phyloP scores from a whole-genome alignment of 1,139 yeast species.

The Fermentozyma sake region DNA sequence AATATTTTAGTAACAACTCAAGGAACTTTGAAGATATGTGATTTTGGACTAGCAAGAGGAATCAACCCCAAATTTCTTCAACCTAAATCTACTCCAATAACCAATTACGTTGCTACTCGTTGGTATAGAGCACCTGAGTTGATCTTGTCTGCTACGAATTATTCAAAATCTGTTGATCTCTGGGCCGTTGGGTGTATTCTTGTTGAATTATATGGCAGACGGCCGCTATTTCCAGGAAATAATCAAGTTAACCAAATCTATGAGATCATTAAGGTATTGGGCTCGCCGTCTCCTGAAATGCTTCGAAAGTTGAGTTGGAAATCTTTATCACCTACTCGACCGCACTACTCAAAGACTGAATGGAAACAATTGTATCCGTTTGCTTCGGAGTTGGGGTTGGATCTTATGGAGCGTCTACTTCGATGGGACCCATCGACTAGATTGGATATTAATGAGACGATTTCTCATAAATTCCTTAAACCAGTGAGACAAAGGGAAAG shows the following conservation, averaged over 20 bases:
- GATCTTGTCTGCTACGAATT: conserved; percentile 54
- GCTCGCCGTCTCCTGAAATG: conserved; percentile 50
- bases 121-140: conserved; percentile 97
- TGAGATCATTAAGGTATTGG: conserved; percentile 60
- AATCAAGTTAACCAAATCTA: conserved; percentile 60
- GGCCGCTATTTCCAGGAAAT: conserved; percentile 68
- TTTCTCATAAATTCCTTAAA: conserved; percentile 49
- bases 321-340: conserved; percentile 31
- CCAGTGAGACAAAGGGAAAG: conserved; percentile 44
- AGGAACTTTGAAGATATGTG: conserved; percentile 76
- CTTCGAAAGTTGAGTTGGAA: conserved; percentile 28
- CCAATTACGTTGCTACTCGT: conserved; percentile 89
- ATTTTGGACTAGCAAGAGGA: conserved; percentile 86
- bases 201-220: conserved; percentile 68
- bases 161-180: conserved; percentile 61
- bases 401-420: conserved; percentile 47
- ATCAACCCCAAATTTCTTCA: conserved; percentile 43
- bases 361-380: conserved; percentile 57
- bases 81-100: conserved; percentile 41
- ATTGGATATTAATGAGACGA: conserved; percentile 42
- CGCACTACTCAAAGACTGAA: conserved; percentile 30
- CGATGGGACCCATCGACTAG: conserved; percentile 57
- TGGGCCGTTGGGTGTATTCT: conserved; percentile 85
- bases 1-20: conserved; percentile 69
- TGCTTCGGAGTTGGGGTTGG: conserved; percentile 46